These are phyloP conservation scores for Blastocystis sp. DNA, from an alignment of 352 stramenopile species.

Conservation along the genomic window DNA sequence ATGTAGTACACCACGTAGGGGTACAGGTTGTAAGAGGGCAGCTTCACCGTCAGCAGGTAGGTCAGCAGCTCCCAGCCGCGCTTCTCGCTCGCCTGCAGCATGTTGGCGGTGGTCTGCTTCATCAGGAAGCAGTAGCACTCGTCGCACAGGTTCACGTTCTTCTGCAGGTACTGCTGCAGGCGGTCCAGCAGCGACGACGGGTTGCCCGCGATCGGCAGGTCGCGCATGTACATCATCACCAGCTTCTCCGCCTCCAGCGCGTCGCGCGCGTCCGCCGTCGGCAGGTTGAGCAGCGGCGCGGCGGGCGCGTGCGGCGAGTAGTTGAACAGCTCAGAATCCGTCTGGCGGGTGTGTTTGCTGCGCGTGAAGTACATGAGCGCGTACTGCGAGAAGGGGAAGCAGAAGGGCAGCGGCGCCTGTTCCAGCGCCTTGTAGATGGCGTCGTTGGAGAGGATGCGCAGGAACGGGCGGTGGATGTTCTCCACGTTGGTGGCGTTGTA, in stretches of 20 bases:
- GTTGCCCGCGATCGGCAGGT: constrained; percentile 43
- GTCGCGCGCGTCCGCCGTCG: neutral
- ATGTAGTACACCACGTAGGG: constrained; percentile 51
- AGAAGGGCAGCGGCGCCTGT: neutral
- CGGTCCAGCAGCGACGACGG: constrained; percentile 11
- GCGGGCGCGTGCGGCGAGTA: constrained; percentile 20
- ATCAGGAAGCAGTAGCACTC: constrained; percentile 63
- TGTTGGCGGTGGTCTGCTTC: constrained; percentile 61
- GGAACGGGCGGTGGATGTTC: constrained; percentile 32
- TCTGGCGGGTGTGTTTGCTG: neutral
- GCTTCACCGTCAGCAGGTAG: constrained; percentile 14
- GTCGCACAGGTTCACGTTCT: neutral
- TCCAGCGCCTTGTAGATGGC: constrained; percentile 49
- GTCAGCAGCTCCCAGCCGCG: constrained; percentile 43
- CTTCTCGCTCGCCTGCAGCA: constrained; percentile 36
- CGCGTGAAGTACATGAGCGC: constrained; percentile 53
- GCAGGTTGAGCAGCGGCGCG: neutral
- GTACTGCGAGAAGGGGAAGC: constrained; percentile 37
- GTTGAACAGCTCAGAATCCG: constrained; percentile 30
- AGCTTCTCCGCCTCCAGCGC: constrained; percentile 6
- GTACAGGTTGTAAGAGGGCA: constrained; percentile 26
- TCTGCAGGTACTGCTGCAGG: neutral
- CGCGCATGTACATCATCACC: constrained; percentile 68
- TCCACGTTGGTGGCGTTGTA: constrained; percentile 45
- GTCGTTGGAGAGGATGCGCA: constrained; percentile 36